Evolutionary conservation across 176 grass and related monocot genomes (phyloP).

Genomic region (Avena atlantica): DNA sequence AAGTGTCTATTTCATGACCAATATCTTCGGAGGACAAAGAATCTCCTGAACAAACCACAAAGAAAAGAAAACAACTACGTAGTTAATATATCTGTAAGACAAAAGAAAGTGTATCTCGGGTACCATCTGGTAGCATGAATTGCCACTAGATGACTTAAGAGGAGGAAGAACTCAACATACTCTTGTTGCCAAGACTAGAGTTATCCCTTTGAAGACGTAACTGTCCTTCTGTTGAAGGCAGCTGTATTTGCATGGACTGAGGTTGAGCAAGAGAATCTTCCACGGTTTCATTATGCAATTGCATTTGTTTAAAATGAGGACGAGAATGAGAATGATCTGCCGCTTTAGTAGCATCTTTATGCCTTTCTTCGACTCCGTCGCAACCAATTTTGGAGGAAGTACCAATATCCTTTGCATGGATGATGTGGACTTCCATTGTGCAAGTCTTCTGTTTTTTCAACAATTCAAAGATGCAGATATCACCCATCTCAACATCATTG

Average conservation of each 20-base stretch:
- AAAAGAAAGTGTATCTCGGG: slow-evolving; percentile 7
- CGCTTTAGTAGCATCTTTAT: not conserved
- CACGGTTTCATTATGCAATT: not conserved
- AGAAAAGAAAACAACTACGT: not conserved
- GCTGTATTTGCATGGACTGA: not conserved
- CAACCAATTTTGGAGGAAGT: not conserved
- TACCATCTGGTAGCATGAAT: slow-evolving; percentile 23
- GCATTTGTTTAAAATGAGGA: not conserved
- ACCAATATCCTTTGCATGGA: not conserved
- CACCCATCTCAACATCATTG: slow-evolving; percentile 20
- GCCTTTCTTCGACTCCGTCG: not conserved
- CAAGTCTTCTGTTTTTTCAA: not conserved
- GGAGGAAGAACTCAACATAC: slow-evolving; percentile 3
- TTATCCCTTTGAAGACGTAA: not conserved
- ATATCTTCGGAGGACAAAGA: not conserved
- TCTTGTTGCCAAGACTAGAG: not conserved
- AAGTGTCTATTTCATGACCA: not conserved
- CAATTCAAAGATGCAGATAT: slow-evolving; percentile 35
- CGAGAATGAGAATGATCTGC: slow-evolving; percentile 2
- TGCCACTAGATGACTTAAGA: not conserved
- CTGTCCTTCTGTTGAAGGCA: not conserved
- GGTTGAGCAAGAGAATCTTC: not conserved
- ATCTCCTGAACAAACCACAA: slow-evolving; percentile 1
- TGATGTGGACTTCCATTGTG: slow-evolving; percentile 21
- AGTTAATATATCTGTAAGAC: not conserved